Conservation (phyloP, 345 rosid species). For the Euphorbia lathyris region DNA sequence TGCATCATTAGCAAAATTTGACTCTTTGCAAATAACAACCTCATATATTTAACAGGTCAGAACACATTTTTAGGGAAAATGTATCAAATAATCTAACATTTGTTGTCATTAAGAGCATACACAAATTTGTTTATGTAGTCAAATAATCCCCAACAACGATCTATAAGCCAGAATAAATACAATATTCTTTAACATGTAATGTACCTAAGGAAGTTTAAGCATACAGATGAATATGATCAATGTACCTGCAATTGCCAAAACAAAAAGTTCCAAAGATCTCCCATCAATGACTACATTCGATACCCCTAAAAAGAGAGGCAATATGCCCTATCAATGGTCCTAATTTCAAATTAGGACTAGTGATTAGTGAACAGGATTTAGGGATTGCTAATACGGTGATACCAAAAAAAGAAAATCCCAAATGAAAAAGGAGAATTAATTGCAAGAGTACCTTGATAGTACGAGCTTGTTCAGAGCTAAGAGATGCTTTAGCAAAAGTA, state of each 20-base stretch:
- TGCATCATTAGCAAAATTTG: not conserved
- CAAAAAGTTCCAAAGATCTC: slow-evolving; percentile 2
- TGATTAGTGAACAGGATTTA: no score
- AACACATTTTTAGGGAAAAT: no score
- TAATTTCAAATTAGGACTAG: not conserved
- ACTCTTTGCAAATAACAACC: not conserved
- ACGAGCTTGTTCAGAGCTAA: slow-evolving; percentile 86
- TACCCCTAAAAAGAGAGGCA: not conserved
- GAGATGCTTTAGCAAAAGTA: slow-evolving; percentile 78
- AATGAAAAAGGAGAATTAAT: not conserved
- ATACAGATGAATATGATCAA: not conserved
- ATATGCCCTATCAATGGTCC: not conserved
- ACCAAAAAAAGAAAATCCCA: not conserved
- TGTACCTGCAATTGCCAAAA: not conserved
- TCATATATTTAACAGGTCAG: not conserved
- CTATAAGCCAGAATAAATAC: not conserved
- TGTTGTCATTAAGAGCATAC: not conserved
- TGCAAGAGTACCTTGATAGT: slow-evolving; percentile 63
- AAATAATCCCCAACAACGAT: not conserved
- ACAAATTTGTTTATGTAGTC: not conserved
- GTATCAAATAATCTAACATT: no score
- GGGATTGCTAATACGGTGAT: no score
- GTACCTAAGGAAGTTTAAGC: not conserved
- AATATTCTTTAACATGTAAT: not conserved
- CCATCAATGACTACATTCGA: not conserved